A percentile compares a stretch with the other conserved stretches of the same genome.
Conservation (phyloP, 2,329 filamentous ascomycete genomes). For the Elsinoe batatas region DNA sequence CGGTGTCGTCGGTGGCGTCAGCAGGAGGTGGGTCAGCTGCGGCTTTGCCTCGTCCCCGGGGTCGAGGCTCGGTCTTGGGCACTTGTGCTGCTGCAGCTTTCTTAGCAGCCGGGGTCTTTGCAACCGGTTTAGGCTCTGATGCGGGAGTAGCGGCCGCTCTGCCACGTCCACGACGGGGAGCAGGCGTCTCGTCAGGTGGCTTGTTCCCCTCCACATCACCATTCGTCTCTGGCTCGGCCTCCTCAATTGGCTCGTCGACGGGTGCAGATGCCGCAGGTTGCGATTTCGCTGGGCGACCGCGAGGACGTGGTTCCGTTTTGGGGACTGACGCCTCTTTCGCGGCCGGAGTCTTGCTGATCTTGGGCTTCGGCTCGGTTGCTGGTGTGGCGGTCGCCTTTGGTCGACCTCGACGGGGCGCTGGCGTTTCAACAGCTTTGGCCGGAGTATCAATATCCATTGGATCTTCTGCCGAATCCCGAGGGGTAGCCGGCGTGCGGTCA, state of each 20-base stretch:
- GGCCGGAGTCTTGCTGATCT: not conserved
- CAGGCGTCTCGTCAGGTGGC: not conserved
- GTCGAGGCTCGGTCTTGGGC: conserved; percentile 4
- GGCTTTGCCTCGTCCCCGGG: not conserved
- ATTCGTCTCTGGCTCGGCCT: not conserved
- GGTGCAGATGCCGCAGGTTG: not conserved
- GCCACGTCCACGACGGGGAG: not conserved
- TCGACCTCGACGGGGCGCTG: not conserved
- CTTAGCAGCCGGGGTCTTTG: not conserved
- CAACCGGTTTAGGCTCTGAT: not conserved
- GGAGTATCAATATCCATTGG: not conserved
- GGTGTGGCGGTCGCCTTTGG: not conserved
- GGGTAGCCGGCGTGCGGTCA: not conserved
- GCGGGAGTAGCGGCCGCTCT: not conserved
- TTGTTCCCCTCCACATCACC: not conserved
- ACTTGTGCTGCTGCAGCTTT: not conserved
- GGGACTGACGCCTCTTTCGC: not conserved
- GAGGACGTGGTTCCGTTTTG: not conserved
- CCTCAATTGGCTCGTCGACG: not conserved
- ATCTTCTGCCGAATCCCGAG: not conserved
- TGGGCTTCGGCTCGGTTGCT: not conserved
- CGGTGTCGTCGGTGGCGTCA: not conserved
- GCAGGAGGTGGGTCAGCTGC: not conserved
- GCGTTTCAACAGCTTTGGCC: not conserved
- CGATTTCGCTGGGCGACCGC: not conserved